Base-by-base conservation (phyloP, 192 early-diverging fungal species). In the Coemansia sp. region DNA sequence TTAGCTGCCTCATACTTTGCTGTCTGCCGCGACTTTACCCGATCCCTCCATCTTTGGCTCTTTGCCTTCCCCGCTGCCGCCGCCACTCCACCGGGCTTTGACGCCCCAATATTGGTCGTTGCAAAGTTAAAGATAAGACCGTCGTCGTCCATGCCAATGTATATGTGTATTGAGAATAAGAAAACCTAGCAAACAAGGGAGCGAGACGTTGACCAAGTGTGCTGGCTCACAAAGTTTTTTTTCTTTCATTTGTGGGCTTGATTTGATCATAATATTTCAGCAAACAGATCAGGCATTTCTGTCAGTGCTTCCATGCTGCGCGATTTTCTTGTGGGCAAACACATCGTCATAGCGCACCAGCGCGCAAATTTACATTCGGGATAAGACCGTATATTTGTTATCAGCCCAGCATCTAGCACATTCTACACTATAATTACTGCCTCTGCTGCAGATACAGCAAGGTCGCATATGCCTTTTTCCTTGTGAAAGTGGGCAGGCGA, bases 91-190 rank as follows among this genome's bases (percentile, higher is more conserved):
- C 34, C 11, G 7, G 34, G 5, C 34, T 37, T 37, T 34, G 57
- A 38, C 62, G 59, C 38, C 38, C 49, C 14, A 30, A 52, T 55
- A 3, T 62, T 40, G 38, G 59, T 39, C n/a, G 63, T 41, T 10
- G 80, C 81, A 59, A 89, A 81, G 73, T 90, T 89, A 30, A 91
- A 59, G 51, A 89, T 62, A 21, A 90, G 57, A 8, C 85, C 88
- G 65, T 89, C 89, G 71, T 88, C 87, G 60, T 85, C 62, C 23
- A 50, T 50, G 57, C 82, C 82, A 85, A 85, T n/a, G n/a, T n/a
- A n/a, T 45, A 58, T 69, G 45, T 34, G 34, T 37, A 9, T 37
- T 37, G 34, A 37, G 34, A 37, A 37, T 37, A 17, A 45, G 17
- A 10, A 45, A 21, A 45, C 43, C 43, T 19, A 45, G 17, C 43